phyloP scores from a whole-genome alignment of 73 alveolate species.

The Breviolum minutum region DNA sequence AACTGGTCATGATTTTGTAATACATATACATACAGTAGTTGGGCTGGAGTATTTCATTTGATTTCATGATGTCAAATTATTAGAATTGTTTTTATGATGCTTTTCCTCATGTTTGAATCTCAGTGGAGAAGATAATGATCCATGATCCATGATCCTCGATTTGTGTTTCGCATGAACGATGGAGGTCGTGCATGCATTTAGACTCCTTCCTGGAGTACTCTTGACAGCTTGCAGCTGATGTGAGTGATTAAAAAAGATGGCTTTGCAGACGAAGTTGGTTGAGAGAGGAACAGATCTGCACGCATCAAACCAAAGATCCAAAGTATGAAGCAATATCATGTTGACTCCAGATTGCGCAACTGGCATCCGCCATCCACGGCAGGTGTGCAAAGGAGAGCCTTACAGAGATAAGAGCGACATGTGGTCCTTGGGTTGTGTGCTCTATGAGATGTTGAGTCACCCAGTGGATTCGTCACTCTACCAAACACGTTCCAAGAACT shows the following conservation, averaged over 20 bases:
- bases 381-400: slow-evolving; percentile 96
- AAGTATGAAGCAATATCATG: too few relatives aligned
- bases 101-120: not conserved
- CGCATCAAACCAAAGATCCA: too few relatives aligned
- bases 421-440: slow-evolving; percentile 97
- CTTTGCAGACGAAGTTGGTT: not conserved
- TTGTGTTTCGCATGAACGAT: not conserved
- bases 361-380: not conserved
- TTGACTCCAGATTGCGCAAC: too few relatives aligned
- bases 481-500: too few relatives aligned
- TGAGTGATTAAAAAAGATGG: not conserved
- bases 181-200: slow-evolving; percentile 11
- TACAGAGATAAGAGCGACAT: slow-evolving; percentile 97
- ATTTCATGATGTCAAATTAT: too few relatives aligned
- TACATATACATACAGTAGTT: too few relatives aligned
- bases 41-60: too few relatives aligned
- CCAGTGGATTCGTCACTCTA: not conserved
- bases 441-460: slow-evolving; percentile 95
- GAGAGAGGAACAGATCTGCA: not conserved
- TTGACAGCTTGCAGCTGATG: slow-evolving; percentile 44
- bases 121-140: slow-evolving; percentile 21
- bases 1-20: too few relatives aligned
- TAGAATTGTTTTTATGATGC: too few relatives aligned
- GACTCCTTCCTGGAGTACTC: slow-evolving; percentile 49
- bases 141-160: slow-evolving; percentile 6